Conservation (phyloP, 306 rosid genomes). For the Quercus ilex region DNA sequence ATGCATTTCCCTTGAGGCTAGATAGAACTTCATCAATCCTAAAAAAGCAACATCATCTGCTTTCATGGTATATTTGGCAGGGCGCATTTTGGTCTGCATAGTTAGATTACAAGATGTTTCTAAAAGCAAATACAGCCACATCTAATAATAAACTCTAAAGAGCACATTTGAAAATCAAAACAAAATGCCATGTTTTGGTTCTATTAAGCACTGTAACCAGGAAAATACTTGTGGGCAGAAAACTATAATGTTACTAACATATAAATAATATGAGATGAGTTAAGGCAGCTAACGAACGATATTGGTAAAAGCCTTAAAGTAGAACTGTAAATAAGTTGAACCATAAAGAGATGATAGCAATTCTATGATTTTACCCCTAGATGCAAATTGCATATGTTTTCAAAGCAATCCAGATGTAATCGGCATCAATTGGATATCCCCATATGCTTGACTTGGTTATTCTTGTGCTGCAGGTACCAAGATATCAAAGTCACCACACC, state of each 20-base stretch:
- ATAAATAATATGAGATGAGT: not conserved
- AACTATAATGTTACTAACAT: too few species aligned
- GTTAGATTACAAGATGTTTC: constrained; percentile 5
- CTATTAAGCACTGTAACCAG: too few species aligned
- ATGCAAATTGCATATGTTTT: constrained; percentile 88
- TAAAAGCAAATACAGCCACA: not conserved
- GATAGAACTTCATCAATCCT: constrained; percentile 81
- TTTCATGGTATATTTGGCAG: constrained; percentile 87
- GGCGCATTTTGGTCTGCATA: constrained; percentile 70
- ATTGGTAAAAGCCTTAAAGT: not conserved
- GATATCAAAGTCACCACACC: constrained; percentile 12
- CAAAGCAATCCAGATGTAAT: constrained; percentile 78
- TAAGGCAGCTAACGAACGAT: not conserved
- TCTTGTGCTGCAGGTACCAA: constrained; percentile 68
- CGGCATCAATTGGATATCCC: constrained; percentile 87
- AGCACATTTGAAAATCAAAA: not conserved
- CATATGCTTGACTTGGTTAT: constrained; percentile 66
- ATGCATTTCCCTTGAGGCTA: constrained; percentile 64
- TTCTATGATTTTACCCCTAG: constrained; percentile 53
- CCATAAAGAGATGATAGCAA: constrained; percentile 11
- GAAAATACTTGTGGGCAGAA: too few species aligned
- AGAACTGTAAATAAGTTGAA: not conserved
- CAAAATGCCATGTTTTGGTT: not conserved
- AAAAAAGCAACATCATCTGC: constrained; percentile 91
- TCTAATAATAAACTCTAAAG: not conserved